Percentiles rank a stretch among this genome's conserved stretches.
phyloP scores from a whole-genome alignment of 2,329 filamentous ascomycete species.

The Penicillium sp. region DNA sequence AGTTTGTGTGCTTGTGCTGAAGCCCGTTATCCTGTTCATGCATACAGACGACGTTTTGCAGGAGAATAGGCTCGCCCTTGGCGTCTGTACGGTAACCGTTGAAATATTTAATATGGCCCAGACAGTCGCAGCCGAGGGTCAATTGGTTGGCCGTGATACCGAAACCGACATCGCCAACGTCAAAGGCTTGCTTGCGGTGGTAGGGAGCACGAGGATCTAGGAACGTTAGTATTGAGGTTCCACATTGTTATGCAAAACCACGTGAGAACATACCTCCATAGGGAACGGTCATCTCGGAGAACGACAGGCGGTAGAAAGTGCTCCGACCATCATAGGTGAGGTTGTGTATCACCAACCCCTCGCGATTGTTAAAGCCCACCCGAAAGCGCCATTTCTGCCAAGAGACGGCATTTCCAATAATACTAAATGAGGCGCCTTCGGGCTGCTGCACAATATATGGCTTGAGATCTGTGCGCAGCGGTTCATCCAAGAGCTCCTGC shows the following conservation, averaged over 20 bases:
- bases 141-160: constrained; percentile 69
- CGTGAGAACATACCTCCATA: constrained; percentile 36
- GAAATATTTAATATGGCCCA: constrained; percentile 69
- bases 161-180: constrained; percentile 66
- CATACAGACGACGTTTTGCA: constrained; percentile 66
- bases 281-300: constrained; percentile 65
- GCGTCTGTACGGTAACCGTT: constrained; percentile 58
- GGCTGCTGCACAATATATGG: constrained; percentile 64
- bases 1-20: constrained; percentile 72
- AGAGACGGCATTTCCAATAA: constrained; percentile 56
- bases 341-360: constrained; percentile 68
- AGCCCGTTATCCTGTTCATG: constrained; percentile 71
- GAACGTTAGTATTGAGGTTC: not conserved
- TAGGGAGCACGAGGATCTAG: constrained; percentile 64
- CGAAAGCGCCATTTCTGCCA: constrained; percentile 68
- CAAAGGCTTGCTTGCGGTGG: constrained; percentile 69
- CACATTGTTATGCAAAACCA: not conserved
- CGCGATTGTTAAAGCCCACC: constrained; percentile 61
- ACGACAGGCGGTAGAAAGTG: constrained; percentile 65
- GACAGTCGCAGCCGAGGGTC: constrained; percentile 68
- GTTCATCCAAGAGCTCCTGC: constrained; percentile 65
- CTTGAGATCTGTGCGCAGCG: constrained; percentile 63
- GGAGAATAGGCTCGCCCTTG: constrained; percentile 56
- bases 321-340: constrained; percentile 62
- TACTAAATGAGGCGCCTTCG: constrained; percentile 61